A percentile compares a stretch with the other conserved stretches of the same genome.
Evolutionary conservation across 148 eudicot species (phyloP).

Genomic region (Vaccinium corymbosum): DNA sequence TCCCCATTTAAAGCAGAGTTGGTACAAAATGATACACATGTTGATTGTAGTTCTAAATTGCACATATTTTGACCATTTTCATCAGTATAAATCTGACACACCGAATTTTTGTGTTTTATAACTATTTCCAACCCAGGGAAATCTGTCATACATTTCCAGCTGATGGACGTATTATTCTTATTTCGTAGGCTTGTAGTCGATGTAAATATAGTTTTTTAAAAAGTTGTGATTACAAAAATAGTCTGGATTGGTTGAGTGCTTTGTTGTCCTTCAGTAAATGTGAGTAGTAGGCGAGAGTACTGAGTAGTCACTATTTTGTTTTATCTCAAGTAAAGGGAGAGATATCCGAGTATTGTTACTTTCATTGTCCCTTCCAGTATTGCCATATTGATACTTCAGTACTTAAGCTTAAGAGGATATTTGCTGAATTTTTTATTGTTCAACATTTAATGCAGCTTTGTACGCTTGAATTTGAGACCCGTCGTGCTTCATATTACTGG

Average conservation of each 20-base stretch:
- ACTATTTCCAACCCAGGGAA: neutral
- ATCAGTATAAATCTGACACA: neutral
- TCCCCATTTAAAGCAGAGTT: neutral
- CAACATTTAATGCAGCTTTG: slow-evolving; percentile 57
- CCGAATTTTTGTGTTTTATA: neutral
- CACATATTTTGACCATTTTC: neutral
- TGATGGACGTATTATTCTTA: neutral
- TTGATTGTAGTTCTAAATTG: neutral
- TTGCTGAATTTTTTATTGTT: neutral
- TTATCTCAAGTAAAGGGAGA: neutral
- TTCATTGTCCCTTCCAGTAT: neutral
- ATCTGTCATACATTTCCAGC: neutral
- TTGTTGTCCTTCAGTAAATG: neutral
- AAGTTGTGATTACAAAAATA: neutral
- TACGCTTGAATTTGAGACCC: slow-evolving; percentile 94
- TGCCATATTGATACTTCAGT: neutral
- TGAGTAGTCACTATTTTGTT: neutral
- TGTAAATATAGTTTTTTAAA: neutral
- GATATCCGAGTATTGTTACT: neutral
- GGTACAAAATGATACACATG: neutral
- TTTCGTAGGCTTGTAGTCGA: neutral
- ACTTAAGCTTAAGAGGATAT: neutral
- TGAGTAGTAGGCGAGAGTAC: neutral
- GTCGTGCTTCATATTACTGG: slow-evolving; percentile 98
- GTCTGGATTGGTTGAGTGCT: neutral